Conservation (phyloP, 345 rosid genomes). For the Dipteronia dyeriana region DNA sequence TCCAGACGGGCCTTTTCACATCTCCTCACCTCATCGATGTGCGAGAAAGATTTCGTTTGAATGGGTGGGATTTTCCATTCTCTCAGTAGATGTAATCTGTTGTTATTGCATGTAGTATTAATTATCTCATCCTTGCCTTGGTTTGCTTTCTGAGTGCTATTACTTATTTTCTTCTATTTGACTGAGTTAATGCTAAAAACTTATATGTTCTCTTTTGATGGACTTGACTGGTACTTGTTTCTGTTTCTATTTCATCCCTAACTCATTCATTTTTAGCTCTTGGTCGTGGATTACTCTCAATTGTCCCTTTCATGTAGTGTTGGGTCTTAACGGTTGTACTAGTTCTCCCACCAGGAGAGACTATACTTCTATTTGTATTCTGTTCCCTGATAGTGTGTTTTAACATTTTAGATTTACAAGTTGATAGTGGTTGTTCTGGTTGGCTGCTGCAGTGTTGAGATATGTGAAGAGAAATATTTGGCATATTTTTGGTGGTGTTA, state of each 20-base stretch:
- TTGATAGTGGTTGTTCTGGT: conserved; percentile 16
- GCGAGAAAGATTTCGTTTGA: conserved; percentile 84
- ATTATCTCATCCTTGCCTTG: neutral
- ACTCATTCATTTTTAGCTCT: neutral
- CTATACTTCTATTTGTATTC: neutral
- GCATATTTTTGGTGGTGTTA: conserved; percentile 97
- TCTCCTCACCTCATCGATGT: conserved; percentile 96
- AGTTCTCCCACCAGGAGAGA: neutral
- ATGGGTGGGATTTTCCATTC: conserved; percentile 60
- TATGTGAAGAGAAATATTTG: conserved; percentile 81
- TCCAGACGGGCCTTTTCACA: conserved; percentile 88
- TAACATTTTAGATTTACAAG: neutral
- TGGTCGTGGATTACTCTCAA: neutral
- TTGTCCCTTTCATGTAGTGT: neutral
- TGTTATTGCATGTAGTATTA: neutral
- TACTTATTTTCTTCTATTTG: conserved; percentile 7
- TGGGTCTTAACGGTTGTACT: neutral
- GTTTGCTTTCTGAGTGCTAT: neutral
- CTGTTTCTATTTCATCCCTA: neutral
- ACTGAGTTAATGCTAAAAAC: neutral
- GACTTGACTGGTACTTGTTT: neutral
- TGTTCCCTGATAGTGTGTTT: neutral
- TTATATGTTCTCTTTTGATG: neutral
- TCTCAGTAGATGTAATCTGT: neutral
- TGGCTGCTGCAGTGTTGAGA: conserved; percentile 66